These are phyloP conservation scores for Tephrocybe sp. DNA, from an alignment of 768 basidiomycete genomes.

Conservation along the genomic window DNA sequence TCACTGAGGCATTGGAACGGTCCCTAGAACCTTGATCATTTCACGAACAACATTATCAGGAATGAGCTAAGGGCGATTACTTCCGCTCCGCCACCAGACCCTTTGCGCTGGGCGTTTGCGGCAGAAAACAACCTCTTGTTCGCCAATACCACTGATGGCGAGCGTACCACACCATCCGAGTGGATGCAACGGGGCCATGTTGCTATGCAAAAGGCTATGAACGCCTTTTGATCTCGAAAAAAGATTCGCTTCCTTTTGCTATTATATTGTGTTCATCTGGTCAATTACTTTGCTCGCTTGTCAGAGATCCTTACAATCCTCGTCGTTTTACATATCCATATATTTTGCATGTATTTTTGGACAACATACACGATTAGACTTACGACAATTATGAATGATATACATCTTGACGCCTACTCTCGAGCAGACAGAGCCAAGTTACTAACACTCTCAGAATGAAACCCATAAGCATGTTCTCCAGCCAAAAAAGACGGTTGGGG, in stretches of 20 bases:
- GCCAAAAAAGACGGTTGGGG: too few relatives aligned
- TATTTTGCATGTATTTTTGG: too few relatives aligned
- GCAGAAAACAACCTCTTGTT: conserved; percentile 60
- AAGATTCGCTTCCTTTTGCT: not conserved
- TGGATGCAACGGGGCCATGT: conserved; percentile 54
- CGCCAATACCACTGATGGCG: conserved; percentile 30
- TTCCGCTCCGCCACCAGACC: conserved; percentile 58
- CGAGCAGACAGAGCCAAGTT: too few relatives aligned
- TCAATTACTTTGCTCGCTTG: too few relatives aligned
- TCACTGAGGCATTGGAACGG: too few relatives aligned
- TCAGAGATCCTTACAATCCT: too few relatives aligned
- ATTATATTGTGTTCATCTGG: not conserved
- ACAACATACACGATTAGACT: too few relatives aligned
- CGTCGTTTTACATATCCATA: too few relatives aligned
- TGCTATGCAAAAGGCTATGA: conserved; percentile 43
- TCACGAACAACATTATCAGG: conserved; percentile 70
- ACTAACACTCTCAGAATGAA: too few relatives aligned
- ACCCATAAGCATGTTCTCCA: too few relatives aligned
- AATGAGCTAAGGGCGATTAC: conserved; percentile 66
- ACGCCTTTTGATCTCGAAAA: conserved; percentile 15
- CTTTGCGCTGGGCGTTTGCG: conserved; percentile 59
- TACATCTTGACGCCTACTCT: too few relatives aligned
- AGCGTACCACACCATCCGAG: conserved; percentile 50
- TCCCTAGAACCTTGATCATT: conserved; percentile 63
- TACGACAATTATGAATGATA: too few relatives aligned